These are phyloP conservation scores for Colletotrichum sp. DNA, from an alignment of 2,329 filamentous ascomycete genomes.

Conservation along the genomic window DNA sequence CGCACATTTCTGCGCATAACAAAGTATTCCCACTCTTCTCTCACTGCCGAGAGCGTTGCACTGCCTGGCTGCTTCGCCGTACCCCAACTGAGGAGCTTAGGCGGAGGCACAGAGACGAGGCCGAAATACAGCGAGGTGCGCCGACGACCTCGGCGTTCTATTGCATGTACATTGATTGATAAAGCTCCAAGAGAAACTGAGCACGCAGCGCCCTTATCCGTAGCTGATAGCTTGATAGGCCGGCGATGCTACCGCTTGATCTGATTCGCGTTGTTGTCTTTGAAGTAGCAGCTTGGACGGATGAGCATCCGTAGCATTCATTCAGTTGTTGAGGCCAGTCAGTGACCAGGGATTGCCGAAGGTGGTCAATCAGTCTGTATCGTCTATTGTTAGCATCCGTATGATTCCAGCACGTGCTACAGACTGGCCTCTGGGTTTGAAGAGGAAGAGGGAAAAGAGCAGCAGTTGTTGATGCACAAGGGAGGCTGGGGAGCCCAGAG, in stretches of 20 bases:
- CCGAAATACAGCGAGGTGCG: not conserved
- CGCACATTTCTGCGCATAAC: conserved; percentile 9
- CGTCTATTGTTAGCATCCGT: not conserved
- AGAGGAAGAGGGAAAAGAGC: not conserved
- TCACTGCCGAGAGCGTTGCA: conserved; percentile 9
- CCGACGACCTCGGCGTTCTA: not conserved
- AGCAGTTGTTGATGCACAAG: not conserved
- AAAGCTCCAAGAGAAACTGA: not conserved
- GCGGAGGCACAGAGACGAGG: not conserved
- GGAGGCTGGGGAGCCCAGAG: conserved; percentile 7
- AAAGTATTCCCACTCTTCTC: conserved; percentile 15
- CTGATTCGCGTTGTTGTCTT: not conserved
- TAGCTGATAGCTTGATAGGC: not conserved
- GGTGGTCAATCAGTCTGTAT: not conserved
- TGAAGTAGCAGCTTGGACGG: not conserved
- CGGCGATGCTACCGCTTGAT: not conserved
- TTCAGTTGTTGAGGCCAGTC: not conserved
- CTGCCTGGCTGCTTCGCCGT: not conserved
- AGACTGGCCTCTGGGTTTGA: not conserved
- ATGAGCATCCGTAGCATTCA: not conserved
- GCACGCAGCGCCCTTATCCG: not conserved
- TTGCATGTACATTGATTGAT: not conserved
- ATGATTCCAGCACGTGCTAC: not conserved
- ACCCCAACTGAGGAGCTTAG: not conserved
- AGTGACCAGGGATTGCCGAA: not conserved